A percentile compares a stretch with the other conserved stretches of the same genome.
phyloP scores from a whole-genome alignment of 768 basidiomycete species.

The Amanita inopinata region DNA sequence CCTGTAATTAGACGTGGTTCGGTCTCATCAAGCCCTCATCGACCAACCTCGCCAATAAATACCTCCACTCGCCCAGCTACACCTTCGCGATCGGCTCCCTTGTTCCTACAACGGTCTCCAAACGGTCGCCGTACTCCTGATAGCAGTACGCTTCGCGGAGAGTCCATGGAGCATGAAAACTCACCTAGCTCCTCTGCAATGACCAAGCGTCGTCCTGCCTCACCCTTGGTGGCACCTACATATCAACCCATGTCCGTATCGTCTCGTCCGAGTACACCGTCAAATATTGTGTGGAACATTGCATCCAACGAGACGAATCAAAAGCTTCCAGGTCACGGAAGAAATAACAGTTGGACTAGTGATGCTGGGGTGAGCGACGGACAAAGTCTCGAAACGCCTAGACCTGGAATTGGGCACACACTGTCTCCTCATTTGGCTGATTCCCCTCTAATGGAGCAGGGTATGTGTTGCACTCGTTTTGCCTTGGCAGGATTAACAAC shows the following conservation, averaged over 20 bases:
- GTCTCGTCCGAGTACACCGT: slow-evolving; percentile 60
- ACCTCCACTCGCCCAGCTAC: slow-evolving; percentile 29
- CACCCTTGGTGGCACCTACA: slow-evolving; percentile 52
- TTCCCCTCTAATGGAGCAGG: slow-evolving; percentile 39
- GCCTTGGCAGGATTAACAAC: too few species aligned
- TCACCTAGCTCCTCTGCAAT: slow-evolving; percentile 42
- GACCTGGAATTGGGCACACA: slow-evolving; percentile 22
- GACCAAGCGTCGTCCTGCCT: slow-evolving; percentile 56
- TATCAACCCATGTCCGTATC: slow-evolving; percentile 54
- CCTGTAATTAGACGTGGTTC: slow-evolving; percentile 45
- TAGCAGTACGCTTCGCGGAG: slow-evolving; percentile 25
- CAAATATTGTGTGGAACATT: slow-evolving; percentile 63
- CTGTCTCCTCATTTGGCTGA: slow-evolving; percentile 51
- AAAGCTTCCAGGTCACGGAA: slow-evolving; percentile 31
- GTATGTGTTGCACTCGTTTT: not conserved
- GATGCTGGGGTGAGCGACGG: slow-evolving; percentile 19
- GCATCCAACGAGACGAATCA: slow-evolving; percentile 22
- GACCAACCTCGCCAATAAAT: slow-evolving; percentile 33
- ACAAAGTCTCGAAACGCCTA: slow-evolving; percentile 1
- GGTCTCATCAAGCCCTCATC: slow-evolving; percentile 38
- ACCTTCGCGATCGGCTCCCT: slow-evolving; percentile 25
- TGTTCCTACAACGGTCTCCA: slow-evolving; percentile 49
- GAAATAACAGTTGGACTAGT: slow-evolving; percentile 52
- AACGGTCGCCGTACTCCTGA: slow-evolving; percentile 65
- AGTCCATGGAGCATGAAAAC: slow-evolving; percentile 35